Evolutionary conservation across 371 early-diverging fungal genomes (phyloP).

Genomic region (Mortierella sp.): DNA sequence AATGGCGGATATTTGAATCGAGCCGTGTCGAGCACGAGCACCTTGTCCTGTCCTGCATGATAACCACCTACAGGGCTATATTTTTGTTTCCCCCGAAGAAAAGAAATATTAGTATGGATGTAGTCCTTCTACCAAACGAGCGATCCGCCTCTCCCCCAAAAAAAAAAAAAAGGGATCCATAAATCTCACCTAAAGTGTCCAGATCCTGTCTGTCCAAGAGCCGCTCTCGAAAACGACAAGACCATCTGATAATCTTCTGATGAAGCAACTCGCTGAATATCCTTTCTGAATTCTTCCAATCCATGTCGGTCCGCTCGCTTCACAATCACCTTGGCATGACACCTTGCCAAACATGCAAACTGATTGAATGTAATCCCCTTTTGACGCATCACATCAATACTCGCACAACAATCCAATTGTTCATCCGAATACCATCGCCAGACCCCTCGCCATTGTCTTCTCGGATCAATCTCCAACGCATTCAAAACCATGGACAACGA

Average conservation of each 20-base stretch:
- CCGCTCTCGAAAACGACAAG: constrained; percentile 81
- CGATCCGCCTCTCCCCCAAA: no score
- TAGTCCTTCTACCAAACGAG: no score
- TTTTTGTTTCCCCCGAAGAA: neutral
- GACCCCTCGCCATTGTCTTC: constrained; percentile 89
- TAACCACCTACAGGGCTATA: constrained; percentile 75
- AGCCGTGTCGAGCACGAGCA: constrained; percentile 85
- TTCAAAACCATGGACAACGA: constrained; percentile 93
- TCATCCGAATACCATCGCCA: constrained; percentile 91
- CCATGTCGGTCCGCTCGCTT: constrained; percentile 73
- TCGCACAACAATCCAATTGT: constrained; percentile 84
- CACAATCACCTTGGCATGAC: constrained; percentile 82
- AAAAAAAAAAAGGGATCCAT: neutral
- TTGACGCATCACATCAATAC: constrained; percentile 79
- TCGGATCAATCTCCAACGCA: constrained; percentile 89
- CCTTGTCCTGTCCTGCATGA: constrained; percentile 71
- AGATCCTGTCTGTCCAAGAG: constrained; percentile 89
- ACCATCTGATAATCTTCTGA: constrained; percentile 84
- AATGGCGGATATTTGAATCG: constrained; percentile 90
- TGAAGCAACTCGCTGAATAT: constrained; percentile 70
- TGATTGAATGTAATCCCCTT: constrained; percentile 91
- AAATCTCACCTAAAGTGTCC: constrained; percentile 35
- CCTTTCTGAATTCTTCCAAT: constrained; percentile 80
- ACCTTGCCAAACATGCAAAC: constrained; percentile 86
- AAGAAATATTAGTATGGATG: no score